Evolutionary conservation across 306 rosid species (phyloP), one percentile per base, ranked within the genome.

Genomic region (Ammopiptanthus mongolicus): DNA sequence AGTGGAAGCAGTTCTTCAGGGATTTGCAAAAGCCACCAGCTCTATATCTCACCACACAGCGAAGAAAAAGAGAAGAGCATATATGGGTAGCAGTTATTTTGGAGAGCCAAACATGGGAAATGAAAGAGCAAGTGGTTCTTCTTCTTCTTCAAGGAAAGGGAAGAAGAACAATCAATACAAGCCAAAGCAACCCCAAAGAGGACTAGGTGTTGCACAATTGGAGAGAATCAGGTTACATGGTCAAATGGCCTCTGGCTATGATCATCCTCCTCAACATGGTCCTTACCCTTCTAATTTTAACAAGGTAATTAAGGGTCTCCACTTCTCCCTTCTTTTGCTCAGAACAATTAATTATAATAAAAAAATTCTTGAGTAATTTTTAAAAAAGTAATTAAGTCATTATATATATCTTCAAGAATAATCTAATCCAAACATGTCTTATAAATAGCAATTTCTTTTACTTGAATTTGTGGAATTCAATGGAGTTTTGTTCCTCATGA

Each of bases 171-270:
- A 78, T 76, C 86, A 96, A 15, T 98, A 92, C 9, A 96, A 96
- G 79, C 98, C 99, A 23, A 96, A 93, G 73, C 99, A 89, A 78
- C 99, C 99, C 1, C 99, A 96, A 82, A 90, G 99, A 89, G 99
- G 99, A 44, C 86, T 96, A 62, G 99, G 99, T 9, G 98, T 96
- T 73, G 99, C 99, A 84, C 99, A 96, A 74, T 87, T 96, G 63
- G 99, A 96, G 89, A 96, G 92, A 86, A 96, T 96, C 85, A 92
- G 99, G 87, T 85, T 96, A 84, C 98, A 92, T 84, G 96, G 92
- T 39, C 91, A 92, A 86, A 81, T 92, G 71, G 86, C 84, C 0
- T 83, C 66, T 77, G 58, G 72, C 7, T 72, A 65, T 65, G 80
- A 71, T 25, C 90, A 82, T 73, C 80, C n/a, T n/a, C n/a, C 86